A percentile compares a stretch with the other conserved stretches of the same genome.
Evolutionary conservation across 164 flowering plant genomes (phyloP).

Genomic region (Nymphaea thermarum): DNA sequence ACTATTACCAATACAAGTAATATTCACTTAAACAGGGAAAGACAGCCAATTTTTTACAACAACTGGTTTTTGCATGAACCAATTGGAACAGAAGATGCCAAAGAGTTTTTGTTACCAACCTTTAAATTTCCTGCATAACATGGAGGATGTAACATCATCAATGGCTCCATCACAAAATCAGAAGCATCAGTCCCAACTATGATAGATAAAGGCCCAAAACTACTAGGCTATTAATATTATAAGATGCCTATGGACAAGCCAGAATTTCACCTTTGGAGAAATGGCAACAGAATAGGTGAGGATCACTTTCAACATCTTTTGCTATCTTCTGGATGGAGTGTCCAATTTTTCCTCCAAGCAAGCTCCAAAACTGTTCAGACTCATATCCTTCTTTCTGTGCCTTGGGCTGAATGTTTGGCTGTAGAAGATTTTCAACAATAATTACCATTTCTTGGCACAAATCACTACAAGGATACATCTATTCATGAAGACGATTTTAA

Average conservation of each 20-base stretch:
- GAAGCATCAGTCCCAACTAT: neutral
- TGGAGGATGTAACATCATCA: neutral
- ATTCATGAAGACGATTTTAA: neutral
- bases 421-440: constrained; percentile 13
- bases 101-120: constrained; percentile 28
- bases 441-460: neutral
- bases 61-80: neutral
- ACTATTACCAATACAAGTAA: neutral
- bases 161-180: neutral
- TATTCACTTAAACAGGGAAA: neutral
- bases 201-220: neutral
- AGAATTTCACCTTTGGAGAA: constrained; percentile 46
- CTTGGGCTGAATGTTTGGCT: constrained; percentile 81
- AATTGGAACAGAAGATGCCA: neutral
- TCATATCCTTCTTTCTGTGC: constrained; percentile 88
- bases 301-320: constrained; percentile 71
- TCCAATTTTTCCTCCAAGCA: constrained; percentile 86
- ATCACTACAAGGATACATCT: neutral
- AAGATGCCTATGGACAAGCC: neutral
- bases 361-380: constrained; percentile 85
- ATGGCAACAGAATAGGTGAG: constrained; percentile 79
- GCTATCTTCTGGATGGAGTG: constrained; percentile 71
- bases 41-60: neutral
- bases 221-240: too few relatives aligned
- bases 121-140: constrained; percentile 62